Evolutionary conservation across 2,329 filamentous ascomycete genomes (phyloP).

Genomic region (Corniculantispora saksenae): DNA sequence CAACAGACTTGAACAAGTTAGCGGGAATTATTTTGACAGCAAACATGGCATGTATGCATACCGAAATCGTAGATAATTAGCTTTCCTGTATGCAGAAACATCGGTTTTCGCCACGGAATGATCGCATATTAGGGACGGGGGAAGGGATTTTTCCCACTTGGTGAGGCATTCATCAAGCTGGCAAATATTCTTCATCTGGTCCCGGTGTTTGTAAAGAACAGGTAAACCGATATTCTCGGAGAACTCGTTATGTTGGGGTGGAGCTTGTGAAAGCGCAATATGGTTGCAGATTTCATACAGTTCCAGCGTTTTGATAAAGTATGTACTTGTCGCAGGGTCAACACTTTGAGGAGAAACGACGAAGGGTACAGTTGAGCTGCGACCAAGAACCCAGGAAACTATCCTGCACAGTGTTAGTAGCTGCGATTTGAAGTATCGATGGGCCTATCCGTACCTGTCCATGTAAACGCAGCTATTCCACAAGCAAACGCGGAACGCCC

Average conservation of each 20-base stretch:
- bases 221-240: background rate
- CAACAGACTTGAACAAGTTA: background rate
- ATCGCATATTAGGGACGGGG: background rate
- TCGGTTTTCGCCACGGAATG: background rate
- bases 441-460: too few species aligned
- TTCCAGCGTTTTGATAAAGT: constrained; percentile 1
- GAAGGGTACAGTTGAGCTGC: too few species aligned
- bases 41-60: too few species aligned
- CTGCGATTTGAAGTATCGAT: too few species aligned
- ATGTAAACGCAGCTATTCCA: too few species aligned
- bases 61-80: too few species aligned
- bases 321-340: background rate
- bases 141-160: background rate
- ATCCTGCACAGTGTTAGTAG: too few species aligned
- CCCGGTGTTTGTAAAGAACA: too few species aligned
- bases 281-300: constrained; percentile 7
- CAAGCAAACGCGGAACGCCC: too few species aligned
- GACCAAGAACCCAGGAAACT: too few species aligned
- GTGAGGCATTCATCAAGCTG: background rate
- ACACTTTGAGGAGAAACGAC: background rate
- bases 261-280: background rate
- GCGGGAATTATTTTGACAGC: background rate
- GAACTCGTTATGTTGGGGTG: background rate
- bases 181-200: too few species aligned
- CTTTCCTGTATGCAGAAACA: background rate